These are phyloP conservation scores for Arthrobotrys conoides DNA, from an alignment of 2,329 filamentous ascomycete species.

Conservation along the genomic window DNA sequence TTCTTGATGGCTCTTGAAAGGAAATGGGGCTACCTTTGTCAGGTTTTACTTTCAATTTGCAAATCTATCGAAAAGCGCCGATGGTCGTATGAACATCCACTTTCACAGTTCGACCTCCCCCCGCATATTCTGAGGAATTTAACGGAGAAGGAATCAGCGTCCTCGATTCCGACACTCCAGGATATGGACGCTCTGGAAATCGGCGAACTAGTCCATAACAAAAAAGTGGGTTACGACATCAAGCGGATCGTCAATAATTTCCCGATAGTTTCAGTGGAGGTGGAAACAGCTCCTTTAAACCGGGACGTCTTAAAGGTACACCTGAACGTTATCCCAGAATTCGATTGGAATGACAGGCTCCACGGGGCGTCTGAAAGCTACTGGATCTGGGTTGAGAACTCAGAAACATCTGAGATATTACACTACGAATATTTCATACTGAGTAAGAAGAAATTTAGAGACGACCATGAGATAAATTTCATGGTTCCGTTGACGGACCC, in stretches of 20 bases:
- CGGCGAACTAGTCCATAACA: conserved; percentile 90
- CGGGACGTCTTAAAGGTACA: conserved; percentile 93
- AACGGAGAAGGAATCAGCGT: conserved; percentile 80
- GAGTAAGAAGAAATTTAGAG: conserved; percentile 87
- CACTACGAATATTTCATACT: conserved; percentile 98
- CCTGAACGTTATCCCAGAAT: conserved; percentile 87
- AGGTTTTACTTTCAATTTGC: conserved; percentile 89
- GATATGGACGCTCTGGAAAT: conserved; percentile 96
- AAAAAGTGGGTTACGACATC: conserved; percentile 85
- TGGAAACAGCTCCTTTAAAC: conserved; percentile 95
- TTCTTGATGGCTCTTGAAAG: conserved; percentile 98
- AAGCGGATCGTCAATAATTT: conserved; percentile 88
- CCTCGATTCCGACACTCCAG: conserved; percentile 84
- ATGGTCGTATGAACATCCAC: conserved; percentile 94
- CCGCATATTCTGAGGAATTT: conserved; percentile 85
- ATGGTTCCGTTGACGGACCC: conserved; percentile 96
- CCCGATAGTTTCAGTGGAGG: conserved; percentile 89
- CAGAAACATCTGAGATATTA: conserved; percentile 96
- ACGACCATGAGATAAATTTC: conserved; percentile 98
- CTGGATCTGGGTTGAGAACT: conserved; percentile 99
- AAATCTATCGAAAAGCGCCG: conserved; percentile 97
- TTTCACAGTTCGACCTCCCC: conserved; percentile 93
- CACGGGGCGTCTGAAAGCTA: conserved; percentile 96
- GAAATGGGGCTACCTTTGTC: conserved; percentile 94
- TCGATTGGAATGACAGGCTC: conserved; percentile 92